phyloP scores from a whole-genome alignment of 345 rosid genomes.

The Cochlearia excelsa region DNA sequence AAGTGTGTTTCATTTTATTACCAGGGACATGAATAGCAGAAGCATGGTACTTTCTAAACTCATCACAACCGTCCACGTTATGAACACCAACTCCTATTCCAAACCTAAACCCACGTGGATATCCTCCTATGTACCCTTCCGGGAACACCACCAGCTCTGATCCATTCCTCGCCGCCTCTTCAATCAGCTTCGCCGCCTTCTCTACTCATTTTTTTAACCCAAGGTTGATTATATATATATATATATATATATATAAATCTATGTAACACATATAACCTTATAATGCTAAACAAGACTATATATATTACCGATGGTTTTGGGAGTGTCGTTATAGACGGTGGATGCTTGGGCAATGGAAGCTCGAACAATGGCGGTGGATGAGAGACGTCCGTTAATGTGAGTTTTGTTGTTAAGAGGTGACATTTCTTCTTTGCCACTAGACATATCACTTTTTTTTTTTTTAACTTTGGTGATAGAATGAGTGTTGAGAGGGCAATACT shows the following conservation, averaged over 20 bases:
- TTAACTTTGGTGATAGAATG: too few species aligned
- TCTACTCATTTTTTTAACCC: neutral
- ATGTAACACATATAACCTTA: too few species aligned
- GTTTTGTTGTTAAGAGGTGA: neutral
- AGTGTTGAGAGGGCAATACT: neutral
- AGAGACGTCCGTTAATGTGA: conserved; percentile 25
- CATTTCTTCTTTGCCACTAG: conserved; percentile 17
- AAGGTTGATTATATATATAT: too few species aligned
- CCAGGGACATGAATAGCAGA: conserved; percentile 54
- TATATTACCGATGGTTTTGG: conserved; percentile 56
- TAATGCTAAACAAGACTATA: too few species aligned
- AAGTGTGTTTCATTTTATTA: too few species aligned
- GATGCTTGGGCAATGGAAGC: conserved; percentile 83
- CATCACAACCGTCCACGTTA: conserved; percentile 16
- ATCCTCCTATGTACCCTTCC: conserved; percentile 17
- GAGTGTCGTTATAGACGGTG: conserved; percentile 74
- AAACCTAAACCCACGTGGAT: conserved; percentile 27
- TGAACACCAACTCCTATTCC: conserved; percentile 13
- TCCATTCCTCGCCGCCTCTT: neutral
- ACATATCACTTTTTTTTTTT: neutral
- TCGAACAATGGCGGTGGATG: conserved; percentile 47
- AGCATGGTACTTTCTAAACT: conserved; percentile 27
- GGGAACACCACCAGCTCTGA: conserved; percentile 13
- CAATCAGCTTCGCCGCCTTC: conserved; percentile 3
- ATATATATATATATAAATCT: too few species aligned